These are phyloP conservation scores for Blastocystis sp. DNA, from an alignment of 352 stramenopile genomes.

Conservation along the genomic window DNA sequence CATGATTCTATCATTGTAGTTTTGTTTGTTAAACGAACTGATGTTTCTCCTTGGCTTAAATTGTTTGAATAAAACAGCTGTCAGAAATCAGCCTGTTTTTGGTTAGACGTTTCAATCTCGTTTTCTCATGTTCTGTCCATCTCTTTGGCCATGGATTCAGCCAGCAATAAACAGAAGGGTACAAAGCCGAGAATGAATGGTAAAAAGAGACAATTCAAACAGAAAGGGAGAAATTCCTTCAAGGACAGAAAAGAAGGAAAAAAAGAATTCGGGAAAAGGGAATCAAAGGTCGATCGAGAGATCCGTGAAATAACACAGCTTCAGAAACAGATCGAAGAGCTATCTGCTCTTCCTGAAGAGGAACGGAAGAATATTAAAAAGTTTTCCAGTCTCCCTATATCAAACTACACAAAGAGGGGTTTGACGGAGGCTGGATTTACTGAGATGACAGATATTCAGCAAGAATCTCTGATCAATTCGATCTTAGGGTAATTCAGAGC, in stretches of 20 bases:
- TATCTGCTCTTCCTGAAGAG: slow-evolving; percentile 3
- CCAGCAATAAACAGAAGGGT: neutral
- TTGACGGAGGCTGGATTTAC: slow-evolving; percentile 72
- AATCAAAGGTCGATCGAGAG: slow-evolving; percentile 17
- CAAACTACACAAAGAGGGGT: slow-evolving; percentile 71
- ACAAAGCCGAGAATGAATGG: neutral
- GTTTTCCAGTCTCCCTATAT: slow-evolving; percentile 79
- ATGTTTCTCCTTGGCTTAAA: neutral
- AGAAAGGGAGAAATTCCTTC: neutral
- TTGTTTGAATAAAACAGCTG: too few species aligned
- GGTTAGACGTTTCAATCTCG: too few species aligned
- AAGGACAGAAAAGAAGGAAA: neutral
- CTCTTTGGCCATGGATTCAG: neutral
- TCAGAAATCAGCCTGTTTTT: too few species aligned
- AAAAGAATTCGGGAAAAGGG: neutral
- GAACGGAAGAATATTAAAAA: neutral
- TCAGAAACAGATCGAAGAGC: neutral
- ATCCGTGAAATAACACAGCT: slow-evolving; percentile 21
- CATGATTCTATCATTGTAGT: neutral
- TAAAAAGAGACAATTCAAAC: neutral
- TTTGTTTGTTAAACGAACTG: neutral
- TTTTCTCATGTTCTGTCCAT: neutral
- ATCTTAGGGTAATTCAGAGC: slow-evolving; percentile 63
- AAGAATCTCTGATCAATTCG: slow-evolving; percentile 78
- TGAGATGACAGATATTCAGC: slow-evolving; percentile 80